Evolutionary conservation across 176 grass and related monocot species (phyloP), one percentile per base, ranked within the genome.

Genomic region (Oryza meridionalis): DNA sequence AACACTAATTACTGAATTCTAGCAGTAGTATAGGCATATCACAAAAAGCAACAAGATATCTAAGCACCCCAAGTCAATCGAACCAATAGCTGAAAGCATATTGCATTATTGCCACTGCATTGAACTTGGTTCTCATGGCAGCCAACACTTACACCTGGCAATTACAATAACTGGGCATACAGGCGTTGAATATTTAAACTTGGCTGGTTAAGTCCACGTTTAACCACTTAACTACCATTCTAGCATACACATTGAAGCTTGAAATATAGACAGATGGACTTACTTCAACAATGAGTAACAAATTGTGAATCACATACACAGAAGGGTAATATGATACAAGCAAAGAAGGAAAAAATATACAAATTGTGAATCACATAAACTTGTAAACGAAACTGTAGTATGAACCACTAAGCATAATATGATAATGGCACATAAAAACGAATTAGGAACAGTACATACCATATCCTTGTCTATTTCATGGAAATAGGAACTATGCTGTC

Each of bases 381-480:
- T 12, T 62, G 3, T 29, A 15, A 17, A 61, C 12, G 37, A 7
- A 22, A 45, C 62, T 50, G 6, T 21, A 65, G 26, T 51, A 14
- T 68, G 61, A 88, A 33, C 32, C 11, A 58, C 37, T 63, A 81
- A 42, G 47, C 3, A 17, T 10, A 42, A 65, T 31, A 70, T 13
- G 11, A 78, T 65, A 10, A 25, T 43, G 59, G 80, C 68, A 72
- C n/a, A 70, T 32, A 1, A 24, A 74, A 69, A 2, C 29, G 32
- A 61, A 64, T 79, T 55, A 75, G 16, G 38, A 63, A 25, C 0
- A 62, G 6, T 33, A 15, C 7, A 19, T 88, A 98, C 96, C 89
- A 92, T 94, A 61, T 91, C 88, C 38, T 80, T 29, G 63, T 96
- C 93, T 65, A 95, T 88, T 77, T 96, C 89, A 92, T 99, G 93